Conservation (phyloP, 208 protist species). For the Novymonas esmeraldas region DNA sequence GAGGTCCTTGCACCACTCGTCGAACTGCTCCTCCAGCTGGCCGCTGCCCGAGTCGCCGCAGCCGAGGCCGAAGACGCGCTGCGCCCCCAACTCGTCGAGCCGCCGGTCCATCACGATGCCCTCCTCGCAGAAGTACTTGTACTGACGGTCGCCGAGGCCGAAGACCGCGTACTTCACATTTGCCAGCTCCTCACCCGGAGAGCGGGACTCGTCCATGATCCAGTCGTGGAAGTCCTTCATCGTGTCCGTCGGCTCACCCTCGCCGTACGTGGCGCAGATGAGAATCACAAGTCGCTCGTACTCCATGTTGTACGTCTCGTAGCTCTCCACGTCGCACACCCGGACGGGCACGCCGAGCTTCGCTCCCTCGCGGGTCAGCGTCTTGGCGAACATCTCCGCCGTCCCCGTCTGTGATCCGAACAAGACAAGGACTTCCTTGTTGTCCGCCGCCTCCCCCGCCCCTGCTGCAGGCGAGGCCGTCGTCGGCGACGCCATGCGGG, state of each 20-base stretch:
- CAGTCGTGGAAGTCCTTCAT: constrained; percentile 90
- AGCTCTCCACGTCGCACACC: constrained; percentile 70
- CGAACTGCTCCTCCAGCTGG: constrained; percentile 87
- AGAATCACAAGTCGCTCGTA: constrained; percentile 73
- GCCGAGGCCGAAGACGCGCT: constrained; percentile 80
- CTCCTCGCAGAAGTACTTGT: constrained; percentile 90
- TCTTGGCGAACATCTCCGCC: constrained; percentile 91
- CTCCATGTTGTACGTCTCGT: constrained; percentile 62
- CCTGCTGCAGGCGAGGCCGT: neutral
- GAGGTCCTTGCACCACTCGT: constrained; percentile 82
- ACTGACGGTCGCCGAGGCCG: constrained; percentile 90
- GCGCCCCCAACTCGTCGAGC: constrained; percentile 85
- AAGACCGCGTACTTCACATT: constrained; percentile 90
- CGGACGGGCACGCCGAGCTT: constrained; percentile 70
- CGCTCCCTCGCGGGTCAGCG: constrained; percentile 66
- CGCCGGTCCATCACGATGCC: constrained; percentile 86
- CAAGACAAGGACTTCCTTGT: constrained; percentile 70
- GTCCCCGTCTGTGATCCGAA: constrained; percentile 92
- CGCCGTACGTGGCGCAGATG: constrained; percentile 90
- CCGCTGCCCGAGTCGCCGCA: constrained; percentile 80
- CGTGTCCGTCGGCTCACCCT: constrained; percentile 92
- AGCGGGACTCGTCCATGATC: constrained; percentile 72
- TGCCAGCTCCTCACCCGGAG: constrained; percentile 58
- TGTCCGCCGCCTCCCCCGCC: constrained; percentile 2
- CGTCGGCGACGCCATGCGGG: neutral